A percentile compares a stretch with the other conserved stretches of the same genome.
phyloP scores from a whole-genome alignment of 2,329 filamentous ascomycete genomes.

The Phaeosphaeria sp. region DNA sequence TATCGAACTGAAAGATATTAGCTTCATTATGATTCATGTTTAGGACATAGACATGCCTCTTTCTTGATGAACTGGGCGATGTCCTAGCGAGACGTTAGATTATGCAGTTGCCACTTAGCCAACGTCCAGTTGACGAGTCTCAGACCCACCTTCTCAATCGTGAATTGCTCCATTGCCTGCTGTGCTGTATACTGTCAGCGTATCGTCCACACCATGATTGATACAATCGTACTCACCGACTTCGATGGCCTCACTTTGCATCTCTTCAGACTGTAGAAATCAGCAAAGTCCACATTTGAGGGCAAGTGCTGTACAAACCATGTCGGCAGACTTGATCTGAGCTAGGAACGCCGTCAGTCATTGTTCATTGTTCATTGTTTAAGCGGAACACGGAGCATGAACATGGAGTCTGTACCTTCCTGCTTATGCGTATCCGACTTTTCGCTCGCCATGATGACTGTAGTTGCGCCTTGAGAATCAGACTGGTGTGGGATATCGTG shows the following conservation, averaged over 20 bases:
- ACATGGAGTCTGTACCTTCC: constrained; percentile 56
- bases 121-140: not conserved
- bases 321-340: constrained; percentile 97
- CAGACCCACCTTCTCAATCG: constrained; percentile 69
- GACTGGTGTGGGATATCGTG: not conserved
- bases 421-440: constrained; percentile 70
- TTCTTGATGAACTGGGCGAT: constrained; percentile 96
- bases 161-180: constrained; percentile 74
- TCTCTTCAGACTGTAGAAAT: constrained; percentile 80
- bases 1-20: constrained; percentile 75
- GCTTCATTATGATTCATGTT: not conserved
- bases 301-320: constrained; percentile 65
- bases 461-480: not conserved
- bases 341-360: constrained; percentile 62
- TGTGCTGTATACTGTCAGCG: constrained; percentile 59
- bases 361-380: constrained; percentile 11
- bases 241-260: constrained; percentile 95
- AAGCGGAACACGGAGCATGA: constrained; percentile 4
- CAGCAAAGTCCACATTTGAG: constrained; percentile 16
- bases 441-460: constrained; percentile 45
- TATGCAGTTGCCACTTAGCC: not conserved
- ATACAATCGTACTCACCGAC: constrained; percentile 70
- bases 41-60: constrained; percentile 62
- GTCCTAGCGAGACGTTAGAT: constrained; percentile 64
- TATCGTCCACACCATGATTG: constrained; percentile 18